Conservation (phyloP, 2,329 filamentous ascomycete genomes). For the Hypoxylon sp. region DNA sequence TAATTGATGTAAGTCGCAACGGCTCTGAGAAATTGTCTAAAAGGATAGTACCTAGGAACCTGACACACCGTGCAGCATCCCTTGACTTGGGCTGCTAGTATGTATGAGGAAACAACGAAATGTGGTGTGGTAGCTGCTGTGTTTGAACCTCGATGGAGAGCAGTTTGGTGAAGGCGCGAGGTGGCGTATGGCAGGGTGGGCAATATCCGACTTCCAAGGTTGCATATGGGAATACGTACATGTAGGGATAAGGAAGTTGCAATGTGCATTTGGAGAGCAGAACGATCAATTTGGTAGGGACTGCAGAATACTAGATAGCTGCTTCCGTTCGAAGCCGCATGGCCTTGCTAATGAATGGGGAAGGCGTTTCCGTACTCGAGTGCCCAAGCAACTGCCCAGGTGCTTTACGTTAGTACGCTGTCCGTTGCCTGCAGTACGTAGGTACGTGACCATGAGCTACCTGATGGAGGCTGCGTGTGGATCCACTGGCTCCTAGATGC, state of each 20-base stretch:
- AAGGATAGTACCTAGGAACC: not conserved
- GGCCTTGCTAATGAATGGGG: not conserved
- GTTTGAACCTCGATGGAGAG: not conserved
- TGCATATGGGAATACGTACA: not conserved
- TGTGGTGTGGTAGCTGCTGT: not conserved
- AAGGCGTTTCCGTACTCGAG: not conserved
- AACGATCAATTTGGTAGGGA: not conserved
- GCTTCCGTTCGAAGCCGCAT: not conserved
- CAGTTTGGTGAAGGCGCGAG: not conserved
- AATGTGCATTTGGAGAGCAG: not conserved
- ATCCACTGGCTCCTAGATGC: not conserved
- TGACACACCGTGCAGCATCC: not conserved
- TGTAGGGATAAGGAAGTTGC: not conserved
- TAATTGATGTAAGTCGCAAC: not conserved
- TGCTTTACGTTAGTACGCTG: not conserved
- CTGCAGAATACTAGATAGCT: not conserved
- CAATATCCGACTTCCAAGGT: not conserved
- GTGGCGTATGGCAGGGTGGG: not conserved
- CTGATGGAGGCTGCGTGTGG: conserved; percentile 6
- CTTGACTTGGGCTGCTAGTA: not conserved
- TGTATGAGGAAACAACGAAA: not conserved
- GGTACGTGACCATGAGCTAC: not conserved
- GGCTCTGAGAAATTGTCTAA: conserved; percentile 1
- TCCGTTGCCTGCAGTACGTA: not conserved
- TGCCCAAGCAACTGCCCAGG: not conserved